phyloP scores from a whole-genome alignment of 2,329 filamentous ascomycete genomes.

The Ascocoryne sarcoides region DNA sequence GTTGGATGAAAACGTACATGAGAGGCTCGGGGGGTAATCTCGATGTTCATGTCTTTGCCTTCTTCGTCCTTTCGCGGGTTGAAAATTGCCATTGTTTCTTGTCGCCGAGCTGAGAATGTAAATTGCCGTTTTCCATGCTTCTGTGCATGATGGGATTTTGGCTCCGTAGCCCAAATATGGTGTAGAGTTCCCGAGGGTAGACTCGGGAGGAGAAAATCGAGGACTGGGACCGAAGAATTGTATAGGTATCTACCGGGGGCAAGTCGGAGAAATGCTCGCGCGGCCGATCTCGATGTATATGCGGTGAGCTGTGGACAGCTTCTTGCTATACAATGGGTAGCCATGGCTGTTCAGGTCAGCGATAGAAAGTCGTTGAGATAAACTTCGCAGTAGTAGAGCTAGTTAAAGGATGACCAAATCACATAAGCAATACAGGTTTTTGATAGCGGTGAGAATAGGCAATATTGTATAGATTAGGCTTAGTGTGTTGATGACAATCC shows the following conservation, averaged over 20 bases:
- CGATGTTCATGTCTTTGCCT: conserved; percentile 73
- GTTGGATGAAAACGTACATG: conserved; percentile 43
- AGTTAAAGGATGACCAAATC: neutral
- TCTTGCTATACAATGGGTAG: conserved; percentile 16
- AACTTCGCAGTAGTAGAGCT: neutral
- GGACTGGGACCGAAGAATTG: conserved; percentile 17
- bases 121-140: conserved; percentile 14
- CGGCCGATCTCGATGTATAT: conserved; percentile 14
- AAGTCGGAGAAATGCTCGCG: conserved; percentile 24
- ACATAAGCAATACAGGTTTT: neutral
- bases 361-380: neutral
- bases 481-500: no score
- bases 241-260: conserved; percentile 16
- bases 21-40: conserved; percentile 76
- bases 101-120: conserved; percentile 11
- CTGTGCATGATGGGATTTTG: neutral
- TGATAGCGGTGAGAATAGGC: neutral
- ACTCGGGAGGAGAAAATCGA: conserved; percentile 25
- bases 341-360: conserved; percentile 15
- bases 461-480: no score
- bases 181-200: conserved; percentile 1
- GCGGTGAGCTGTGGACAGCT: conserved; percentile 16
- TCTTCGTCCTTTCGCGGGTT: conserved; percentile 77
- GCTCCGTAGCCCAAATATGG: neutral
- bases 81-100: conserved; percentile 40